Conservation (phyloP, 306 rosid species). For the Vigna mungo region DNA sequence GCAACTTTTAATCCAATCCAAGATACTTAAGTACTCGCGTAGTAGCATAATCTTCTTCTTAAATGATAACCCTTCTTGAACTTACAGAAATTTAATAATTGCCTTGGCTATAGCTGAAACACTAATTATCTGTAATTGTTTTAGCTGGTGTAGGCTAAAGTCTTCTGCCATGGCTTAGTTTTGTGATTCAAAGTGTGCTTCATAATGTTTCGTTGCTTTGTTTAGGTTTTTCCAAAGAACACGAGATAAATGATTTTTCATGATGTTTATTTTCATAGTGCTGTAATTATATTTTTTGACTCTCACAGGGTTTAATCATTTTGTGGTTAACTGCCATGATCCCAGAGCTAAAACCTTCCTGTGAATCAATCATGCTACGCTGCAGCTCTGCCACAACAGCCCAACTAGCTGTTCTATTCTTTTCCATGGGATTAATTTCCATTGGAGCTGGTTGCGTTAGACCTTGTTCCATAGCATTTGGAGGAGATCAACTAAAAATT, state of each 20-base stretch:
- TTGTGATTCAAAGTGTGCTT: not conserved
- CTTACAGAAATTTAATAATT: too few relatives aligned
- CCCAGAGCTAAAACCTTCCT: slow-evolving; percentile 50
- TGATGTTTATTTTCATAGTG: not conserved
- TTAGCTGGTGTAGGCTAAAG: not conserved
- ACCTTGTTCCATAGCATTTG: slow-evolving; percentile 68
- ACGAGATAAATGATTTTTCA: slow-evolving; percentile 10
- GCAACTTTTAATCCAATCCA: too few relatives aligned
- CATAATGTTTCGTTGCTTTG: not conserved
- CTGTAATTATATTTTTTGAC: slow-evolving; percentile 18
- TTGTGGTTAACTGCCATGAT: slow-evolving; percentile 62
- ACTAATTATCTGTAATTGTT: too few relatives aligned
- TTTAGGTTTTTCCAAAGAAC: not conserved
- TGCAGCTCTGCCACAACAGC: slow-evolving; percentile 43
- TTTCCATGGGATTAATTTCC: slow-evolving; percentile 57
- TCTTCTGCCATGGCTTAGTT: slow-evolving; percentile 3
- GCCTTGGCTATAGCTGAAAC: too few relatives aligned
- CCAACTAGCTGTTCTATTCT: slow-evolving; percentile 52
- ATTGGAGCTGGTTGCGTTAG: slow-evolving; percentile 69
- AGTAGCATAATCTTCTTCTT: too few relatives aligned
- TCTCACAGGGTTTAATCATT: slow-evolving; percentile 49
- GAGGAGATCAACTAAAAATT: slow-evolving; percentile 57
- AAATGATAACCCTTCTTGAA: too few relatives aligned
- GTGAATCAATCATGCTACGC: slow-evolving; percentile 21
- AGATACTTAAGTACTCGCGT: too few relatives aligned